Conservation (phyloP, 192 early-diverging fungal species). For the Coemansia sp. region DNA sequence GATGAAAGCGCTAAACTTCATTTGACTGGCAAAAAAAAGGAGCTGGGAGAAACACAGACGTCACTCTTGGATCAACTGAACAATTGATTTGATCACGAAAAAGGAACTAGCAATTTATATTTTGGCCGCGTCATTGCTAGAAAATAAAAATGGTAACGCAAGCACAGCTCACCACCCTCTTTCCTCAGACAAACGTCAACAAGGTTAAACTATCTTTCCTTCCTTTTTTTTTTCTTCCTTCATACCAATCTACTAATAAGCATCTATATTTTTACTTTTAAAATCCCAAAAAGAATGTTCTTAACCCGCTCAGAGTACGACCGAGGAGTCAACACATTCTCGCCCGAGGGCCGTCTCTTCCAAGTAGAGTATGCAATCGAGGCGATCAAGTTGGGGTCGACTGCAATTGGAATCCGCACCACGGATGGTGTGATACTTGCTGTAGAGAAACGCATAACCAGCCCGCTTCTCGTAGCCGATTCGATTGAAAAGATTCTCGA, state of each 20-base stretch:
- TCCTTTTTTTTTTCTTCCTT: background rate
- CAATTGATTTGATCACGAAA: background rate
- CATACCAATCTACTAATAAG: background rate
- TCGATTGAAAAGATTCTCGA: slow-evolving; percentile 99
- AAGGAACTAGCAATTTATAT: background rate
- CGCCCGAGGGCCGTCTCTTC: slow-evolving; percentile 98
- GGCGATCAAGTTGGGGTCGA: slow-evolving; percentile 98
- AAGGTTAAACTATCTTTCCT: no score
- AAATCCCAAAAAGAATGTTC: slow-evolving; percentile 31
- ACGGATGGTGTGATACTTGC: slow-evolving; percentile 88
- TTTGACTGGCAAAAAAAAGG: no score
- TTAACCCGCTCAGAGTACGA: slow-evolving; percentile 91
- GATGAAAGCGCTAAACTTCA: no score
- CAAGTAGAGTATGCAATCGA: slow-evolving; percentile 99
- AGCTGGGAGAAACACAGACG: no score
- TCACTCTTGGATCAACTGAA: background rate
- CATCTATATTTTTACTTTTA: background rate
- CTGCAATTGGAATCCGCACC: slow-evolving; percentile 98
- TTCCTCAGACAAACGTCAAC: no score
- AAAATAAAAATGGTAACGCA: no score
- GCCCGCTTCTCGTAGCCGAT: slow-evolving; percentile 84
- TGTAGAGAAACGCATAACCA: slow-evolving; percentile 97
- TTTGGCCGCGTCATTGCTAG: background rate
- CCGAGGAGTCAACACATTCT: slow-evolving; percentile 99
- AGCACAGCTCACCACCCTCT: no score